Evolutionary conservation across 2,329 filamentous ascomycete species (phyloP), one percentile per base, ranked within the genome.

Genomic region (Pezicula rhizophila): DNA sequence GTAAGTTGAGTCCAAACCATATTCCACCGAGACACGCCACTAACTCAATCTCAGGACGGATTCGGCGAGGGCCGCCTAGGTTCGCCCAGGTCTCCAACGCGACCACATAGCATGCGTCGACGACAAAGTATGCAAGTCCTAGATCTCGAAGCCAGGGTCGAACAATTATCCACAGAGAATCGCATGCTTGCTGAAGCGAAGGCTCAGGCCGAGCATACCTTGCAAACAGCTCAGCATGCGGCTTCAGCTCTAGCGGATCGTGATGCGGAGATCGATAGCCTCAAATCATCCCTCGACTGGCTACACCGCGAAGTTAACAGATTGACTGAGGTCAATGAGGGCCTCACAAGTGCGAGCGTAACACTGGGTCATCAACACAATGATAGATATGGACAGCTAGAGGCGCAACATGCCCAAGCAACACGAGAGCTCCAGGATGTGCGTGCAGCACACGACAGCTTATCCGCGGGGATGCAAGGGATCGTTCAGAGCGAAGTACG

Each of bases 91-190:
- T 97, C 93, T 62, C 93, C 93, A 48, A 95, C 89, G 59, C 84
- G 92, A 69, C 91, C 93, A 61, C 89, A 91, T 64, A 96, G 90
- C 75, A 87, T 99, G 80, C 91, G 92, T 61, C 91, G 92, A 66
- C 88, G 92, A 65, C 93, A 96, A 70, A 97, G 92, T 77, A 92
- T 97, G 84, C 92, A 97, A 71, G 83, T 92, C 47, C 83, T 97
- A 52, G 92, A 99, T 62, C 83, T 99, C 64, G 90, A 97, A 73
- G 77, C 80, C 52, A 82, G 80, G 62, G 79, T 99, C 60, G 89
- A 96, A 59, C 85, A 92, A 67, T 76, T 99, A 56, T 75, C 86
- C 37, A 82, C 85, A 18, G 92, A 99, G 66, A 97, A 97, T 64
- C 83, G 85, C 49, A 73, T 82, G 53, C 81, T 99, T 25, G 77